Base-by-base conservation (phyloP, 352 stramenopile species). In the Globisporangium paddicum region DNA sequence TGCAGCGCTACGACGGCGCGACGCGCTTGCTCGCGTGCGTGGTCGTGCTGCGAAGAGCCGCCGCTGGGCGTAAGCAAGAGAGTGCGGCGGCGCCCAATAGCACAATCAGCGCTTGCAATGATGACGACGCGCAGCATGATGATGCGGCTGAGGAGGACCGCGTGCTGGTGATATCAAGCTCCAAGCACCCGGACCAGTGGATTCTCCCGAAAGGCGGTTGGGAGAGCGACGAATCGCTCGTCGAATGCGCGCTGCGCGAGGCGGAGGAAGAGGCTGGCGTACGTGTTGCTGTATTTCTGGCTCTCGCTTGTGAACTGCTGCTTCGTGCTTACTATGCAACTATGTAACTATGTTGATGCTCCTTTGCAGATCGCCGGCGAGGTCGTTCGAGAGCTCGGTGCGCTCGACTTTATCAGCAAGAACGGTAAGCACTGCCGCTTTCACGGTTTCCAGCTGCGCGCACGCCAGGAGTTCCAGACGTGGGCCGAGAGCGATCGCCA, bases 171-270 rank as follows among this genome's bases (percentile, higher is more conserved):
- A 96, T 96, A 62, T 96, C 91, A 30, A 96, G 82, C 63, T 87
- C 89, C 62, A 98, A 98, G 65, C 69, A 86, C 46, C 51, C 60
- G 26, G 67, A 77, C 34, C 86, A 96, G 58, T 99, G 95, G 95
- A 98, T 98, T 48, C 65, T 99, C 8, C 96, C 96, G n/a, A 99
- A 99, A 67, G 96, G 96, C 41, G 96, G 95, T 1, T 99, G 96
- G 96, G 96, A 99, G 68, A 79, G 49, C 21, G 96, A 99, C 62
- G 96, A 99, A 67, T 89, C 81, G 0, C 71, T 87, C n/a, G 73
- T 90, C 55, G 85, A 98, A 58, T 94, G 89, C 60, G 96, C 93
- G 5, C 68, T 91, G 42, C 79, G 96, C 7, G 96, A 99, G 68
- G 93, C 85, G 8, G 95, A 96, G 56, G 96, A 99, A 69, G 96